phyloP scores from a whole-genome alignment of 2,329 filamentous ascomycete species.

The Tolypocladium paradoxum region DNA sequence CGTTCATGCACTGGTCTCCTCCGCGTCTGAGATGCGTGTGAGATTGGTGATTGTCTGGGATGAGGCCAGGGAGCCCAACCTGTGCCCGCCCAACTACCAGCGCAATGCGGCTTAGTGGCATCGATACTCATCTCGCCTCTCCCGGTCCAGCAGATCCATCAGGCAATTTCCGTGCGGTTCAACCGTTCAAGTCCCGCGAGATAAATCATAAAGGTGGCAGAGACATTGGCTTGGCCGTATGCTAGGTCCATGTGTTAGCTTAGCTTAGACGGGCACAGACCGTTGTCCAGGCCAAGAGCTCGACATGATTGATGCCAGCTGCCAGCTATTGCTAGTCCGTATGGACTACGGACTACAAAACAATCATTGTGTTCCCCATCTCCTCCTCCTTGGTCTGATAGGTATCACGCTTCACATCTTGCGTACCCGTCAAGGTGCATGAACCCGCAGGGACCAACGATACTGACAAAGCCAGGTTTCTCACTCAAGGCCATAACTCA shows the following conservation, averaged over 20 bases:
- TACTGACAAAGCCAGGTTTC: no score
- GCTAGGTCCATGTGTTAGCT: no score
- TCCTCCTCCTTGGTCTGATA: no score
- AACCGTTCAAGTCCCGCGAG: no score
- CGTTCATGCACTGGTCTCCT: neutral
- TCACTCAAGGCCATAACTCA: no score
- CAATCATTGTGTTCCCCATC: no score
- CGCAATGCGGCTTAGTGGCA: neutral
- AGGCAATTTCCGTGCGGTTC: neutral
- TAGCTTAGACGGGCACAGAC: neutral
- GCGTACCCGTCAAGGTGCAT: neutral
- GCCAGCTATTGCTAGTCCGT: no score
- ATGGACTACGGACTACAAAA: no score
- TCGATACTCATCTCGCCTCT: neutral
- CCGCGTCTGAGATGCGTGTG: neutral
- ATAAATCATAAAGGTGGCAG: neutral
- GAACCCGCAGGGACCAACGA: neutral
- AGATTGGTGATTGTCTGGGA: neutral
- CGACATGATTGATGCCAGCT: no score
- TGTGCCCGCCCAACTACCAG: neutral
- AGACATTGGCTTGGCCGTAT: neutral
- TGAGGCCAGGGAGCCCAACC: neutral
- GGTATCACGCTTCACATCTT: neutral
- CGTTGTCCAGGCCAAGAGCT: no score
- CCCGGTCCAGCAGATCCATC: neutral